phyloP scores from a whole-genome alignment of 345 rosid genomes.

The Ceriops zippeliana region DNA sequence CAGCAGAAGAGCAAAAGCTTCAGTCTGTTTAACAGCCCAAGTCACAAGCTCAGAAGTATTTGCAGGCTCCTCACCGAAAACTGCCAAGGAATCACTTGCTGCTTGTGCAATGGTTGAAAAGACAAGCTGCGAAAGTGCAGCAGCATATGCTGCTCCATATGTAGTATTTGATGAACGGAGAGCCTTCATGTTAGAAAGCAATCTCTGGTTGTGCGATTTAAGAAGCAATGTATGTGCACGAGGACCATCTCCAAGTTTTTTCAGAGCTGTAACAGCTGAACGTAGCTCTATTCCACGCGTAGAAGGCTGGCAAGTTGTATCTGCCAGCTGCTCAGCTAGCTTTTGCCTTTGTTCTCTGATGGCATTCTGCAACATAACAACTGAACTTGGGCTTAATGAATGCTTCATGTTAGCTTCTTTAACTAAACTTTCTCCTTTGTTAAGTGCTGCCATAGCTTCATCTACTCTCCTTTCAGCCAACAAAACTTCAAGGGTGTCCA shows the following conservation, averaged over 20 bases:
- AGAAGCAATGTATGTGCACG: constrained; percentile 75
- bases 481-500: constrained; percentile 72
- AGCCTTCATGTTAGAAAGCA: constrained; percentile 50
- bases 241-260: constrained; percentile 76
- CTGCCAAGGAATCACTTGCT: constrained; percentile 68
- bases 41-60: constrained; percentile 88
- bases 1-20: constrained; percentile 51
- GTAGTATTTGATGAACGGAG: constrained; percentile 50
- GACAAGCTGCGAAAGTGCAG: constrained; percentile 65
- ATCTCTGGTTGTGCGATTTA: constrained; percentile 54
- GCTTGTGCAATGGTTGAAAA: constrained; percentile 86
- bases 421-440: constrained; percentile 58
- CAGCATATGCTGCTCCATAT: constrained; percentile 53
- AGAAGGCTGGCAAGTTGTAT: constrained; percentile 56
- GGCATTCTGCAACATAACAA: constrained; percentile 40
- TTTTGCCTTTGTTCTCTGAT: constrained; percentile 61
- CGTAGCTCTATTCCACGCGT: constrained; percentile 71
- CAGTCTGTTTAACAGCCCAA: constrained; percentile 86
- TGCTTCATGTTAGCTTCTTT: constrained; percentile 39
- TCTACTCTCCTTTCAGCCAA: constrained; percentile 80
- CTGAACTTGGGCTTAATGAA: constrained; percentile 39
- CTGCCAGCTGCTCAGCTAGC: constrained; percentile 73
- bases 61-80: constrained; percentile 77
- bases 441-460: constrained; percentile 70
- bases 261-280: constrained; percentile 58